Conservation (phyloP, 2,329 filamentous ascomycete species). For the Diaporthe sp. region DNA sequence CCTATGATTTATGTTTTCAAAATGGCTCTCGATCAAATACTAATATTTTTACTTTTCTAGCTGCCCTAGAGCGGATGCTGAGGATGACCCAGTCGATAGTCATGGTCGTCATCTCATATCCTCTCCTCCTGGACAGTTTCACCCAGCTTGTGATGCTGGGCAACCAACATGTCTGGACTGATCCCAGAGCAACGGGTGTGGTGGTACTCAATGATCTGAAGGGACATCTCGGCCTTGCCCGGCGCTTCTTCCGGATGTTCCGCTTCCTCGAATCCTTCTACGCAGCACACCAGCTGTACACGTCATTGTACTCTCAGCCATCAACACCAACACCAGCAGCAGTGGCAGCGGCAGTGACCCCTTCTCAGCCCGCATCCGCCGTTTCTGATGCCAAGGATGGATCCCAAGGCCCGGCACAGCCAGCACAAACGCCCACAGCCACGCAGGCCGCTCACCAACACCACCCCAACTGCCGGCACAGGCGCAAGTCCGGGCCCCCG, state of each 20-base stretch:
- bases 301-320: slow-evolving; percentile 36
- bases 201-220: slow-evolving; percentile 24
- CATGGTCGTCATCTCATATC: slow-evolving; percentile 29
- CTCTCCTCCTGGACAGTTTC: slow-evolving; percentile 21
- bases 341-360: background rate
- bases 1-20: background rate
- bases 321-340: slow-evolving; percentile 15
- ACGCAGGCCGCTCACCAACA: slow-evolving; percentile 35
- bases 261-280: slow-evolving; percentile 72
- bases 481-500: slow-evolving; percentile 34
- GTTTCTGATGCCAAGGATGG: background rate
- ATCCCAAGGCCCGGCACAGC: background rate
- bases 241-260: slow-evolving; percentile 75
- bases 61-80: slow-evolving; percentile 33
- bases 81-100: slow-evolving; percentile 33
- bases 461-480: slow-evolving; percentile 32
- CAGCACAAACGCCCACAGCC: slow-evolving; percentile 41
- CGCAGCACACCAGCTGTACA: slow-evolving; percentile 57
- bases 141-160: slow-evolving; percentile 25
- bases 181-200: slow-evolving; percentile 1
- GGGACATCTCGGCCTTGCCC: slow-evolving; percentile 41
- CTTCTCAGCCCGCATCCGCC: background rate
- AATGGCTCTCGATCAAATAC: background rate
- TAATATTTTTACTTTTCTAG: background rate
- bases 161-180: slow-evolving; percentile 22